phyloP scores from a whole-genome alignment of 2,329 filamentous ascomycete genomes.

The Pyricularia pennisetigena region DNA sequence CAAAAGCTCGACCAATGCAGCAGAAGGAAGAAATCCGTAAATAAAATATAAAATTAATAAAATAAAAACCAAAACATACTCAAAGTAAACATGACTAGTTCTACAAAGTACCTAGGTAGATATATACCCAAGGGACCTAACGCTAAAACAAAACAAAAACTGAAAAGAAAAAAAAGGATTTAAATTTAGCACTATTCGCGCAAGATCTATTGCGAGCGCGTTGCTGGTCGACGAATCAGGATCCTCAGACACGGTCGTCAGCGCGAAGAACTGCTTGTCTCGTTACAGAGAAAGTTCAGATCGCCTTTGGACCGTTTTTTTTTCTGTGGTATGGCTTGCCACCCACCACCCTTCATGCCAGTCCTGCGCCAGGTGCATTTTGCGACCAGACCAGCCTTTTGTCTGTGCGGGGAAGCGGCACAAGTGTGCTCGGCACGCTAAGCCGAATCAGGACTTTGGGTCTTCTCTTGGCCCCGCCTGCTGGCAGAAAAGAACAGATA shows the following conservation, averaged over 20 bases:
- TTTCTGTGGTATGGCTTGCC: neutral
- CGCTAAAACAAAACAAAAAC: neutral
- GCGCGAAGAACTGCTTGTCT: neutral
- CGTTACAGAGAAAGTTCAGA: conserved; percentile 1
- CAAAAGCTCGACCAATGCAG: neutral
- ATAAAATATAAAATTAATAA: too few species aligned
- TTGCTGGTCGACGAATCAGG: neutral
- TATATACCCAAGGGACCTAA: neutral
- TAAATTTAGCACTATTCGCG: neutral
- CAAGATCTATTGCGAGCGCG: neutral
- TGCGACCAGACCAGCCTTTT: neutral
- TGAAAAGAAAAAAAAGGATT: too few species aligned
- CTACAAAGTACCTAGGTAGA: too few species aligned
- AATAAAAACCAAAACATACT: too few species aligned
- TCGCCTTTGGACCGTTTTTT: neutral
- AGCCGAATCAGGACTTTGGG: neutral
- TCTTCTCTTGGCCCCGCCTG: neutral
- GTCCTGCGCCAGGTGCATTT: neutral
- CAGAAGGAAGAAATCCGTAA: neutral
- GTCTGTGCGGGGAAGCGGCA: neutral
- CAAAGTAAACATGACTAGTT: neutral
- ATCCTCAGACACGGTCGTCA: neutral
- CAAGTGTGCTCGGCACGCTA: neutral
- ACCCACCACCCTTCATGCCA: neutral
- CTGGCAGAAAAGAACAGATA: neutral